These are phyloP conservation scores for Hura crepitans DNA, from an alignment of 441 rosid species.

Conservation along the genomic window DNA sequence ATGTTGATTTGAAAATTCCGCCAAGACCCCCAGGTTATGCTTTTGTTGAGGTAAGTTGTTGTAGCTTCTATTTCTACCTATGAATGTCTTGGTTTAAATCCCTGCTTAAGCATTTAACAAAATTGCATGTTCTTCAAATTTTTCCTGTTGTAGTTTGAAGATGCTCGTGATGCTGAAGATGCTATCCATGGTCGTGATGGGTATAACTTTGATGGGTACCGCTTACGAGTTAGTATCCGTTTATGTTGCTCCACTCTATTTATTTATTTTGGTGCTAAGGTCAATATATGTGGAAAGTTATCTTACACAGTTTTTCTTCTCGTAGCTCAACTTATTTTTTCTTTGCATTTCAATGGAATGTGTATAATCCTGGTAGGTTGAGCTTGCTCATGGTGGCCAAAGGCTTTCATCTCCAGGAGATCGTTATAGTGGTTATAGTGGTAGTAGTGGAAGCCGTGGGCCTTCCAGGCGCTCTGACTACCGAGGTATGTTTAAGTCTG, in stretches of 20 bases:
- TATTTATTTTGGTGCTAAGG: not conserved
- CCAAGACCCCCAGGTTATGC: conserved; percentile 97
- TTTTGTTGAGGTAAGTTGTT: conserved; percentile 69
- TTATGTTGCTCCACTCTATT: not conserved
- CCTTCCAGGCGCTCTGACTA: conserved; percentile 74
- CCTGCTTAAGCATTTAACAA: not conserved
- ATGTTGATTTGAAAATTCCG: conserved; percentile 87
- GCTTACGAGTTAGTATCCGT: conserved; percentile 56
- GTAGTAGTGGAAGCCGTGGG: conserved; percentile 59
- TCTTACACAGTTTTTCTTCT: not conserved
- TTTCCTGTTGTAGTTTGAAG: conserved; percentile 60
- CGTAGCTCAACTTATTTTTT: not conserved
- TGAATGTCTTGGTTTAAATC: not conserved
- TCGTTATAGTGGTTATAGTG: conserved; percentile 60
- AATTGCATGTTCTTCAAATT: not conserved
- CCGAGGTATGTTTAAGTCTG: conserved; percentile 55
- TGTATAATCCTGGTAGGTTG: conserved; percentile 48
- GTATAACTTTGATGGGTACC: conserved; percentile 75
- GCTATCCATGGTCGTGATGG: conserved; percentile 92
- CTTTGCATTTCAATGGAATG: conserved; percentile 1
- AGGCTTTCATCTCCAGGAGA: conserved; percentile 68
- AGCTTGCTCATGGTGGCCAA: conserved; percentile 83
- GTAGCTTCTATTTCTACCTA: not conserved
- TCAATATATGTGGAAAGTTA: not conserved
- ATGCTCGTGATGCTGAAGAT: conserved; percentile 91